Base-by-base conservation (phyloP, 306 rosid genomes). In the Prunus davidiana region DNA sequence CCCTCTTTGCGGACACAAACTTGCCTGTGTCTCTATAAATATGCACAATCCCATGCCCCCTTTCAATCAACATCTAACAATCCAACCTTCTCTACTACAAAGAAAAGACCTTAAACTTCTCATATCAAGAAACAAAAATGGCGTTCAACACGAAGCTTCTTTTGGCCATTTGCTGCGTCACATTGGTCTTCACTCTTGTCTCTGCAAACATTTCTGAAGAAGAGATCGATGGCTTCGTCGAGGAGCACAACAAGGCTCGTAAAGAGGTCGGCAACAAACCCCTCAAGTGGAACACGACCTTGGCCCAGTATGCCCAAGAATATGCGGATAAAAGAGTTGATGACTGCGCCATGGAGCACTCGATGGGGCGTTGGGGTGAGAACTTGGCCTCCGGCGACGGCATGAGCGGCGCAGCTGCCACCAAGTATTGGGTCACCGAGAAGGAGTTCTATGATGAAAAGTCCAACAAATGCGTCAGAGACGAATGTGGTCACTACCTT, bases 361-460 rank as follows among this genome's bases (percentile, higher is more conserved):
- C 97, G 0, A 7, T 8, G 13, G 93, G 91, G 0, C 91, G 87
- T 10, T 92, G 41, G 8, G 90, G 90, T 0, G 97, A 91, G 83
- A 86, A 88, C 58, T 6, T 91, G 0, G 87, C 91, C 0, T 87
- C 76, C 25, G 88, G 87, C 0, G 73, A 72, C 2, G 86, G 60
- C 0, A 77, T 89, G 83, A 79, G 52, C 0, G 89, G 84, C 0
- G 43, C 58, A 0, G 86, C 81, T 1, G 88, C 91, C 0, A 87
- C 79, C 2, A 85, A 72, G 76, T 80, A 81, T 30, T 90, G 86
- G 85, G 86, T 75, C 16, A 12, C 49, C 0, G 87, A 87, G 79
- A 86, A 82, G 45, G 25, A 25, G 57, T 51, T 51, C 10, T 51
- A 51, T 51, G 57, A 51, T 10, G 5, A 51, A 8, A 51, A 51